Base-by-base conservation (phyloP, 2,329 filamentous ascomycete species). In the Corniculantispora saksenae region DNA sequence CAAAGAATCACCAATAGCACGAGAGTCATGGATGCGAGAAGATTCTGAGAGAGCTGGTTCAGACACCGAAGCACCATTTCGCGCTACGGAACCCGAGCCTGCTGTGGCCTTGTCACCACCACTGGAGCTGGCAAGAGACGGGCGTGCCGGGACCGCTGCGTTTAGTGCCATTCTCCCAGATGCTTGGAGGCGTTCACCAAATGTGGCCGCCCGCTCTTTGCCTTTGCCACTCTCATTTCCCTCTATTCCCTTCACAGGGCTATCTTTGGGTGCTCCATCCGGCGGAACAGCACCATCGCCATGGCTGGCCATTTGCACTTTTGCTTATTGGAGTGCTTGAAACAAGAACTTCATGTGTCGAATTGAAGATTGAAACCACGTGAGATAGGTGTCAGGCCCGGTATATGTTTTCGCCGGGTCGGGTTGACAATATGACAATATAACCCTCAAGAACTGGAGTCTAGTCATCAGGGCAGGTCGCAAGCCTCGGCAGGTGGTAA, bases 101-200 rank as follows among this genome's bases (percentile, higher is more conserved):
- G 50, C 19, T 32, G 48, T 23, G 15, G 54, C 21, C 75, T 56
- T 70, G 66, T 43, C 63, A 38, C 67, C 45, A 68, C 54, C 40
- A 68, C 54, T 40, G 56, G 67, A 23, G 61, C 64, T 40, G 65
- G 67, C 54, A 69, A 61, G 48, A 66, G 66, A 62, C 66, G 43
- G 47, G 32, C 60, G 38, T 53, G 69, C 15, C 66, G 66, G 17
- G 67, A 66, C 9, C 60, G 64, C 40, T 35, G 74, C 69, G 55
- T 72, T 70, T 57, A 73, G 57, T n/a, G 69, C 71, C 45, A 74
- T 62, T 50, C 66, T 69, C 21, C 71, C 68, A 21, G 74, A 76
- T 64, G 72, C 70, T 55, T 71, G 70, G 19, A 76, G 66, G 10
- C 74, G 71, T 32, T 69, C 69, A 38, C 66, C 47, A 12, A 75